Conservation (phyloP, 139 green algal species). For the Protoeuglena noctilucae region DNA sequence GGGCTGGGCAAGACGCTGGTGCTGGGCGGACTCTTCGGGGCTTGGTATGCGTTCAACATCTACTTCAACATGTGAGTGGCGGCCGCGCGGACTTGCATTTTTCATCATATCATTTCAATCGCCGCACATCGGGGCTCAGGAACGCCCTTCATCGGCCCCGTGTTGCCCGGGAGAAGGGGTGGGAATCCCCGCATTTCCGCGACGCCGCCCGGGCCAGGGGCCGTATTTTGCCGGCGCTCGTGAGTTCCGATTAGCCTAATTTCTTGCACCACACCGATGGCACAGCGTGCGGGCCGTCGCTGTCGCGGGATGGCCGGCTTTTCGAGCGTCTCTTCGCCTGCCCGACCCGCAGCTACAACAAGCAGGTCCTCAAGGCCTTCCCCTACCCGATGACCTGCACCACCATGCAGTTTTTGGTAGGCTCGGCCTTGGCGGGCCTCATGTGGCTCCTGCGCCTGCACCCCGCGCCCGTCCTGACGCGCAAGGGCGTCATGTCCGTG, state of each 20-base stretch:
- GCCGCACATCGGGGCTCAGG: not conserved
- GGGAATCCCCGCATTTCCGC: not conserved
- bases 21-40: constrained; percentile 66
- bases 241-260: not conserved
- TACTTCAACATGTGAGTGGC: constrained; percentile 91
- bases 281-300: not conserved
- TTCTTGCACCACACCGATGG: no score
- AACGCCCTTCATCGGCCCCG: not conserved
- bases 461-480: constrained; percentile 31
- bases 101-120: not conserved
- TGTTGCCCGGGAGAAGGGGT: not conserved
- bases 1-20: constrained; percentile 11
- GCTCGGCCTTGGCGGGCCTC: constrained; percentile 30
- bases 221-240: not conserved
- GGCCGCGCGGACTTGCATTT: constrained; percentile 4
- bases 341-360: constrained; percentile 84
- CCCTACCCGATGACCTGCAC: constrained; percentile 74
- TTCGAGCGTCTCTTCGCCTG: no score
- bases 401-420: constrained; percentile 65
- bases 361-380: constrained; percentile 75
- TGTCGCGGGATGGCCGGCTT: not conserved
- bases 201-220: not conserved
- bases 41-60: constrained; percentile 94
- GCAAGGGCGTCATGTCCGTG: constrained; percentile 53
- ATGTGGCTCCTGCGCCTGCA: constrained; percentile 58